A percentile compares a stretch with the other conserved stretches of the same genome.
Conservation (phyloP, 2,329 filamentous ascomycete species). For the Fusarium palustre region DNA sequence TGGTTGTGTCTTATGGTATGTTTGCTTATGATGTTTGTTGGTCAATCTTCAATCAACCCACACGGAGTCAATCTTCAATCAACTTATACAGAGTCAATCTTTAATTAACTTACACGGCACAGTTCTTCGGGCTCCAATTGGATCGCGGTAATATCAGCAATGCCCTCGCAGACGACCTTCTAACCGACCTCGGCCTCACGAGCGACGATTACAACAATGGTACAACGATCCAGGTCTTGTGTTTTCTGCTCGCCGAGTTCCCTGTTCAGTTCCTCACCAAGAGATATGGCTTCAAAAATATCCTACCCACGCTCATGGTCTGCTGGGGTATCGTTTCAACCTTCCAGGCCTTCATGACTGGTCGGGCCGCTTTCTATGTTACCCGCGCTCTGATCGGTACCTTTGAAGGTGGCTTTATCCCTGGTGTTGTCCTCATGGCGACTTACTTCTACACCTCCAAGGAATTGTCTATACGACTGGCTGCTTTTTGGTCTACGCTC, state of each 20-base stretch:
- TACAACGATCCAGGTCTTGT: slow-evolving; percentile 66
- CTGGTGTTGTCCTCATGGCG: slow-evolving; percentile 72
- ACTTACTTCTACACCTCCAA: slow-evolving; percentile 78
- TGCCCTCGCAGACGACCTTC: slow-evolving; percentile 71
- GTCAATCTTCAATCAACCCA: slow-evolving; percentile 25
- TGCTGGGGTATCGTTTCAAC: slow-evolving; percentile 60
- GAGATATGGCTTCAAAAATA: slow-evolving; percentile 66
- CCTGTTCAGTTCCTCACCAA: slow-evolving; percentile 70
- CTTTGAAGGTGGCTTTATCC: slow-evolving; percentile 69
- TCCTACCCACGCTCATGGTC: slow-evolving; percentile 66
- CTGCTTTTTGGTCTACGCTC: slow-evolving; percentile 73
- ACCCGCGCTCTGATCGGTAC: slow-evolving; percentile 65
- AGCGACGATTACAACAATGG: slow-evolving; percentile 68
- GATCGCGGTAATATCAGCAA: slow-evolving; percentile 73
- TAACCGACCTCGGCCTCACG: slow-evolving; percentile 62
- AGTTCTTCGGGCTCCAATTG: slow-evolving; percentile 72
- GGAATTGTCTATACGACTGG: slow-evolving; percentile 74
- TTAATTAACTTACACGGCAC: slow-evolving; percentile 31
- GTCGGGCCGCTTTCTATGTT: slow-evolving; percentile 60
- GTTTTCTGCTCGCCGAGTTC: slow-evolving; percentile 67
- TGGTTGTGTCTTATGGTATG: slow-evolving; percentile 59
- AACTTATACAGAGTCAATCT: slow-evolving; percentile 32
- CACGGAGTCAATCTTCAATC: slow-evolving; percentile 6
- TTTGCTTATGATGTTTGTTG: background rate
- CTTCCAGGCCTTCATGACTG: slow-evolving; percentile 64